Percentiles rank a stretch among this genome's conserved stretches.
These are phyloP conservation scores for Leucocoprinus birnbaumii DNA, from an alignment of 768 basidiomycete genomes.

Conservation along the genomic window DNA sequence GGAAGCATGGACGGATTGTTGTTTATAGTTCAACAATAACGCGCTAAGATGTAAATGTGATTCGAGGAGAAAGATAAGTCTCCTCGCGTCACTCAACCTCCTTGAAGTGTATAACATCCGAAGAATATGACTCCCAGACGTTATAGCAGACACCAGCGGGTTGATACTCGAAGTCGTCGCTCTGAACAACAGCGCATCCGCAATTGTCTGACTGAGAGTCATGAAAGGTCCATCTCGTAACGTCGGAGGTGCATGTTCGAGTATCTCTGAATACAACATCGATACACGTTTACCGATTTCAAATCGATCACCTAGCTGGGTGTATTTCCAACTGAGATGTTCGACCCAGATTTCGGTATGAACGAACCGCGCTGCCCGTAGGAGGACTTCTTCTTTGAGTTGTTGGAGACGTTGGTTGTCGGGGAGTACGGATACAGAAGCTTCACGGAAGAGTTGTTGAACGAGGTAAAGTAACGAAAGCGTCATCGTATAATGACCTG, in stretches of 20 bases:
- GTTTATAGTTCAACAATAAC: slow-evolving; percentile 64
- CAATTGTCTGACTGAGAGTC: slow-evolving; percentile 56
- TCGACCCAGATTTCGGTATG: slow-evolving; percentile 89
- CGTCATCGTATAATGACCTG: slow-evolving; percentile 81
- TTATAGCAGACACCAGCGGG: slow-evolving; percentile 72
- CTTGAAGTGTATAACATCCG: slow-evolving; percentile 58
- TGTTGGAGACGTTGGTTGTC: slow-evolving; percentile 61
- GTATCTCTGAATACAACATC: slow-evolving; percentile 62
- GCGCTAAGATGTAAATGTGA: slow-evolving; percentile 62
- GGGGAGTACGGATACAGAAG: slow-evolving; percentile 53
- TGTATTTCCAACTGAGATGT: slow-evolving; percentile 84
- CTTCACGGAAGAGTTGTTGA: slow-evolving; percentile 72
- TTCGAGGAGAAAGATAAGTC: slow-evolving; percentile 67
- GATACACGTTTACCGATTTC: slow-evolving; percentile 74
- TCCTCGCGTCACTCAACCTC: slow-evolving; percentile 65
- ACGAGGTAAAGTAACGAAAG: slow-evolving; percentile 75
- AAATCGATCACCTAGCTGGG: slow-evolving; percentile 76
- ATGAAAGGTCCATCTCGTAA: slow-evolving; percentile 57
- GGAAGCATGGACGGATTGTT: slow-evolving; percentile 36
- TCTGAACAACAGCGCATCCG: slow-evolving; percentile 69
- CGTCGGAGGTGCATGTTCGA: slow-evolving; percentile 58
- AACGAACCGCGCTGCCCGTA: slow-evolving; percentile 74
- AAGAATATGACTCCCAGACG: slow-evolving; percentile 57
- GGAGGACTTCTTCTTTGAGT: slow-evolving; percentile 81
- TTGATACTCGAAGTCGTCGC: slow-evolving; percentile 79